Evolutionary conservation across 768 basidiomycete genomes (phyloP), one percentile per base, ranked within the genome.

Genomic region (Cystofilobasidium ferigula): DNA sequence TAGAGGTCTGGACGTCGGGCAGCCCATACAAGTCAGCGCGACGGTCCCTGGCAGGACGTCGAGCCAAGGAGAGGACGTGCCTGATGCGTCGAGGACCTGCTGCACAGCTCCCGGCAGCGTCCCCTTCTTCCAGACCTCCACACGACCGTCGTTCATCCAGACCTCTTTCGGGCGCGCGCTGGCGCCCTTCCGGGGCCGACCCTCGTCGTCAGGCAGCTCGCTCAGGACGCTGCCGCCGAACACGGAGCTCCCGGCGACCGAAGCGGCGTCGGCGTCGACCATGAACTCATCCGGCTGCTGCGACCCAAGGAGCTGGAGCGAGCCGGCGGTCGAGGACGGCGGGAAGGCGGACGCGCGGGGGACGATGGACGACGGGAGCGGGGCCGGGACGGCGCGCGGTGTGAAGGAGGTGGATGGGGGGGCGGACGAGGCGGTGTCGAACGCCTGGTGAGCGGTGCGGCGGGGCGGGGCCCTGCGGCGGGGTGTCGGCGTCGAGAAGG

Each of bases 101-200:
- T 61, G 36, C 20, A 67, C 65, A 16, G 60, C 65, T 2, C 28
- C 35, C 2, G 65, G 65, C n/a, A 67, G 36, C 7, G n/a, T 40
- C 18, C 35, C 60, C 42, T 67, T 61, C 53, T 53, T 59, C 35
- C 28, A 57, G 26, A 67, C 65, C n/a, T 61, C 60, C 32, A 54
- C 53, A 32, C 58, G 59, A 8, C 32, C 43, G 16, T 67, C 65
- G 28, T 48, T 61, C 32, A 67, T 59, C 65, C 65, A 67, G 9
- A 67, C 54, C 26, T 42, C 40, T 8, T 35, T 36, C 34, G 26
- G 42, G 12, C 36, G 42, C 16, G 24, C 53, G 42, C 18, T n/a
- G 5, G 36, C 58, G 22, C 30, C 45, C 16, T n/a, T n/a, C 18
- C 26, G 38, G 2, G 40, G 26, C 28, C 51, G 9, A 14, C 32